Percentiles rank a stretch among this genome's conserved stretches.
phyloP scores from a whole-genome alignment of 805 yeast species.

The Isabelozyma gotoi region DNA sequence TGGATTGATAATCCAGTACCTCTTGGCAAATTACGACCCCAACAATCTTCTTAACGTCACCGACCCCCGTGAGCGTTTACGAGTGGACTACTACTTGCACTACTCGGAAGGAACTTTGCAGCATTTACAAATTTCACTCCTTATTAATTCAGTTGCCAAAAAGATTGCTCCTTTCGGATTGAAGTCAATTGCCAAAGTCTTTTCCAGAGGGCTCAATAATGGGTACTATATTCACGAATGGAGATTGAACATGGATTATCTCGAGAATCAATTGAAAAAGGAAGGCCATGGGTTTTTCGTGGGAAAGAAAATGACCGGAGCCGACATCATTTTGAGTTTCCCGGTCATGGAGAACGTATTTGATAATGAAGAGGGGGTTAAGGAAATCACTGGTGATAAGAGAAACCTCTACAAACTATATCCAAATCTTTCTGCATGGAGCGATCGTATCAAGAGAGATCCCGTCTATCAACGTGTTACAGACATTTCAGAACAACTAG shows the following conservation, averaged over 20 bases:
- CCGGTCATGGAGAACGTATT: conserved; percentile 36
- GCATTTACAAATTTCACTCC: conserved; percentile 42
- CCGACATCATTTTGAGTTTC: conserved; percentile 38
- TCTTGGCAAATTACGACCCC: conserved; percentile 36
- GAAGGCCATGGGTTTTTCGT: conserved; percentile 37
- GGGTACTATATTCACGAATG: conserved; percentile 52
- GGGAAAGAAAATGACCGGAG: conserved; percentile 36
- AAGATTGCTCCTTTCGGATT: conserved; percentile 48
- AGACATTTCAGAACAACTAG: conserved; percentile 24
- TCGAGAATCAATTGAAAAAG: conserved; percentile 21
- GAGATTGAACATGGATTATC: conserved; percentile 27
- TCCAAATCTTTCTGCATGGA: conserved; percentile 40
- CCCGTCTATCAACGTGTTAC: conserved; percentile 31
- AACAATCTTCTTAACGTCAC: conserved; percentile 22
- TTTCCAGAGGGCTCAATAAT: conserved; percentile 47
- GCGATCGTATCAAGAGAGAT: conserved; percentile 28
- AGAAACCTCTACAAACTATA: conserved; percentile 26
- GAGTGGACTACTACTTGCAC: conserved; percentile 54
- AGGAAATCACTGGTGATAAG: conserved; percentile 34
- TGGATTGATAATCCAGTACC: conserved; percentile 38
- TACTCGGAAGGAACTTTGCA: conserved; percentile 64
- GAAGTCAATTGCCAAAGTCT: conserved; percentile 40
- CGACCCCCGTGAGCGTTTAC: conserved; percentile 36
- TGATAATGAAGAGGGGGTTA: conserved; percentile 36
- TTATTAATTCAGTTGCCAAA: conserved; percentile 41